Evolutionary conservation across 345 rosid species (phyloP), one percentile per base, ranked within the genome.

Genomic region (Gossypium australe): DNA sequence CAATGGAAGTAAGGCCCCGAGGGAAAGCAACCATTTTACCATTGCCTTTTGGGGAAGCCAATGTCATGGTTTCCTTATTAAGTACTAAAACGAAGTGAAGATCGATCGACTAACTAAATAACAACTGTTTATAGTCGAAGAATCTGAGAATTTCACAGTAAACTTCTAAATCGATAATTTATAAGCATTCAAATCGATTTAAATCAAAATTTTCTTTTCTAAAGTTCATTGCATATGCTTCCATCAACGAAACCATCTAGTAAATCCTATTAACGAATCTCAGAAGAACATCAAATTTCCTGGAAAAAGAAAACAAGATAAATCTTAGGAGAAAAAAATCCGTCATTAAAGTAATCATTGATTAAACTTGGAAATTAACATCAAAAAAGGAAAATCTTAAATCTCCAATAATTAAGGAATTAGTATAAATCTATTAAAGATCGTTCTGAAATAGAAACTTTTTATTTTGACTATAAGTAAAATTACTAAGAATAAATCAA

Each of bases 1-100:
- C 80, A 76, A 92, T 89, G 27, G 87, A 76, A 18, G 93, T 81
- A 64, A 90, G 82, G 5, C 91, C 76, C 56, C 92, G 86, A 2
- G 95, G 94, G 76, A 85, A 84, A 0, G 80, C 80, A 67, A 84
- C 77, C 71, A 75, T 74, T 20, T 76, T 69, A 34, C 85, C 79
- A 61, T 83, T 56, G 65, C 77, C 84, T 71, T 74, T 84, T 13
- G 93, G 92, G 43, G 93, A 88, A 76, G 85, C 85, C 60, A 80
- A 43, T 48, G 80, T 77, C 94, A 92, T 89, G 78, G 77, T 77
- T 76, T 60, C 78, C 78, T 68, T 58, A 68, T 75, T 72, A 41
- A 24, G 68, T 14, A 68, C 41, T 5, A 34, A 4, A 34, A 5
- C 41, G 41, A 34, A 34, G 55, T 11, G 59, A 49, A 14, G 44